phyloP scores from a whole-genome alignment of 345 rosid genomes.

The Euphorbia lathyris region DNA sequence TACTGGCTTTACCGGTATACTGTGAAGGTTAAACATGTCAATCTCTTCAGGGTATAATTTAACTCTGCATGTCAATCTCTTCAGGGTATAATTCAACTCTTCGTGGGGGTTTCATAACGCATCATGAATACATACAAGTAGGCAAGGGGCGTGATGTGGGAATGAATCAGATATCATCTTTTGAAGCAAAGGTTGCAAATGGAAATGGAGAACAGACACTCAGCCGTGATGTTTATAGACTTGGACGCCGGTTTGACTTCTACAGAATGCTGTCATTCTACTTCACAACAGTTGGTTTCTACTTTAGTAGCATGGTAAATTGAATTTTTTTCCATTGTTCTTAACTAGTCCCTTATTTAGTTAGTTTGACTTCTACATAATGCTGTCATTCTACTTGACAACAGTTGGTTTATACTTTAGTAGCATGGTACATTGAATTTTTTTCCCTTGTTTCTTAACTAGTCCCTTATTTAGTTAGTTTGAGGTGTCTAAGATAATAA shows the following conservation, averaged over 20 bases:
- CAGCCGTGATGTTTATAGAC: constrained; percentile 93
- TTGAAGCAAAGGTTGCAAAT: constrained; percentile 94
- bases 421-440: constrained; percentile 69
- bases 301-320: constrained; percentile 91
- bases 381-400: constrained; percentile 97
- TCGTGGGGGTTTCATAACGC: constrained; percentile 84
- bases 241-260: constrained; percentile 88
- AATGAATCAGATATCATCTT: constrained; percentile 85
- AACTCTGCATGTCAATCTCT: constrained; percentile 54
- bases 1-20: background rate
- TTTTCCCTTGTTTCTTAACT: background rate
- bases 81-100: constrained; percentile 91
- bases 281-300: constrained; percentile 95
- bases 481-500: too few relatives aligned
- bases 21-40: constrained; percentile 29
- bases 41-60: constrained; percentile 75
- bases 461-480: background rate
- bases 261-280: constrained; percentile 98
- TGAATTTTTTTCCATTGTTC: constrained; percentile 3
- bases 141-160: constrained; percentile 98
- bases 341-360: background rate
- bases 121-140: constrained; percentile 95
- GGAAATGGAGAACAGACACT: constrained; percentile 99
- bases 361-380: constrained; percentile 80
- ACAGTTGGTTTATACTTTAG: constrained; percentile 96